Percentiles rank a stretch among this genome's conserved stretches.
Evolutionary conservation across 1,284 basidiomycete species (phyloP).

Genomic region (Apiotrichum montevideense): DNA sequence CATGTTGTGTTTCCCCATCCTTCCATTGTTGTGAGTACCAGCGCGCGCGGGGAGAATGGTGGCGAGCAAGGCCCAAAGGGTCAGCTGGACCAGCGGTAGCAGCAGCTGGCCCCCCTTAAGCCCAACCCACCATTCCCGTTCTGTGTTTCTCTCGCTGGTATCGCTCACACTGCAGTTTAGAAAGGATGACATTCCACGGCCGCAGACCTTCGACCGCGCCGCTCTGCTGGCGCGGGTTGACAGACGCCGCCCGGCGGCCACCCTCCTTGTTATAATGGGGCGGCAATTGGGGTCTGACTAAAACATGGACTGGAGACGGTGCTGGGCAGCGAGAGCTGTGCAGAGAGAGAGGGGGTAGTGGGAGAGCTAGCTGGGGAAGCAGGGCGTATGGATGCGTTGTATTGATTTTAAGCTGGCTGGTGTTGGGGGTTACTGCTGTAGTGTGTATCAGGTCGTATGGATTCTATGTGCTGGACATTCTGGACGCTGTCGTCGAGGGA

Average conservation of each 20-base stretch:
- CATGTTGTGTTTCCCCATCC: slow-evolving; percentile 18
- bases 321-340: slow-evolving; percentile 7
- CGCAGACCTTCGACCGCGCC: slow-evolving; percentile 31
- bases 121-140: too few species aligned
- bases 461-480: too few species aligned
- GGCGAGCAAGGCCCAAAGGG: background rate
- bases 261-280: slow-evolving; percentile 40
- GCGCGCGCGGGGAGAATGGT: background rate
- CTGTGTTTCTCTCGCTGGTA: background rate
- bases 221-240: slow-evolving; percentile 20
- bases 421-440: too few species aligned
- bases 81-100: too few species aligned
- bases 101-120: too few species aligned
- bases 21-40: slow-evolving; percentile 20
- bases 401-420: too few species aligned
- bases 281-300: slow-evolving; percentile 37
- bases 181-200: slow-evolving; percentile 36
- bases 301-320: background rate
- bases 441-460: too few species aligned
- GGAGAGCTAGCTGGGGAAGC: too few species aligned
- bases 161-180: slow-evolving; percentile 13
- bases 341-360: too few species aligned
- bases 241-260: slow-evolving; percentile 38
- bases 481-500: too few species aligned
- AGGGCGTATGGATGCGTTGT: too few species aligned